Evolutionary conservation across 2,329 filamentous ascomycete genomes (phyloP), one percentile per base, ranked within the genome.

Genomic region (Microthyrium microscopicum): DNA sequence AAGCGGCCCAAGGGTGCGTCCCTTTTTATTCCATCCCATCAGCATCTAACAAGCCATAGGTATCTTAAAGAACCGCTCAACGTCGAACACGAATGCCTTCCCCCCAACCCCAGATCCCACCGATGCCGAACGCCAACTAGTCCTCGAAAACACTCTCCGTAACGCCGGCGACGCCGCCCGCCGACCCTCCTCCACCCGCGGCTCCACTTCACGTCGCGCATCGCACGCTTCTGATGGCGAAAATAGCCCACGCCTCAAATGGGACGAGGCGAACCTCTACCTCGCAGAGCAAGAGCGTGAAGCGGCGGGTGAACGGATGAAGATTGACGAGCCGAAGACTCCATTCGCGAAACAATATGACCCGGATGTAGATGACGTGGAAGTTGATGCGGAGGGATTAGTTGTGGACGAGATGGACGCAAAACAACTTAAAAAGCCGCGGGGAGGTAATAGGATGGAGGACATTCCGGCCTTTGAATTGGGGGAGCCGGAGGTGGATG

Each of bases 251-350:
- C 76, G 84, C 41, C 66, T 98, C 44, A 93, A 94, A 61, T 98
- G 89, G 89, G 89, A 98, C 55, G 89, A 98, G 62, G 89, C 82
- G 29, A 98, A 98, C 52, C 69, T 98, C 20, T 98, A 94, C 58
- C 69, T 98, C 34, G 89, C 89, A 5, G 89, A 98, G 60, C 87
- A 95, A 57, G 83, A 95, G 57, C 85, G 81, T 57, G 83, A 76
- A 39, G 77, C 79, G 40, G 94, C 85, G 38, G n/a, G n/a, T n/a
- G n/a, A n/a, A n/a, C n/a, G n/a, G n/a, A 98, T 98, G 89, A 98
- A 95, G 66, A 98, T 98, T 43, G 81, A 84, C 44, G 89, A 98
- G 61, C 89, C 89, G 40, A 98, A 98, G 67, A 98, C 89, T 5
- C 89, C 89, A 4, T 98, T 87, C 53, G 89, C 83, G 22, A 79